phyloP scores from a whole-genome alignment of 306 rosid species.

The Cucumis melo region DNA sequence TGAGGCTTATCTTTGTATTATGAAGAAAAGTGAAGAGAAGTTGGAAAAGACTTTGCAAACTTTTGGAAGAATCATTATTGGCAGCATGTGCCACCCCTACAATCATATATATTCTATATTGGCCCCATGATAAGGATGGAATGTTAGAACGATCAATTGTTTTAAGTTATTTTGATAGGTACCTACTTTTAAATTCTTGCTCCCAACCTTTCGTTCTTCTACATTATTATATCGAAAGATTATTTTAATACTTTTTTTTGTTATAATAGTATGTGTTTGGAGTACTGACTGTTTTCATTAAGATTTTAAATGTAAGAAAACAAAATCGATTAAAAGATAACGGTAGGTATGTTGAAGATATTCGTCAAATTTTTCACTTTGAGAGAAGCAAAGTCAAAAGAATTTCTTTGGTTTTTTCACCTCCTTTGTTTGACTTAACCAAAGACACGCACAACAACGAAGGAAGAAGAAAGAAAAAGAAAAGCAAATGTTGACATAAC shows the following conservation, averaged over 20 bases:
- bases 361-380: background rate
- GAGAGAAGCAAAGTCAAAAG: background rate
- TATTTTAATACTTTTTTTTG: too few relatives aligned
- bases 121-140: background rate
- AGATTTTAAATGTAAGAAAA: too few relatives aligned
- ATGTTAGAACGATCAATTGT: background rate
- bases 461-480: background rate
- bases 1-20: background rate
- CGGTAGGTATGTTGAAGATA: background rate
- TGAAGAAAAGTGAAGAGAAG: background rate
- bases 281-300: too few relatives aligned
- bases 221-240: too few relatives aligned
- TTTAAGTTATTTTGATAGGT: background rate
- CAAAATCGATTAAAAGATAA: too few relatives aligned
- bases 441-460: background rate
- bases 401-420: background rate
- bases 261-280: too few relatives aligned
- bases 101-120: background rate
- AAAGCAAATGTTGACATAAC: conserved; percentile 20
- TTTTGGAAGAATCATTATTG: background rate
- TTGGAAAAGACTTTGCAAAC: conserved; percentile 2
- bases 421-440: background rate
- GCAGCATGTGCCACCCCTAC: background rate
- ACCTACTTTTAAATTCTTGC: background rate
- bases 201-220: too few relatives aligned